Evolutionary conservation across 106 monocot genomes (phyloP), one percentile per base, ranked within the genome.

Genomic region (Allium fistulosum): DNA sequence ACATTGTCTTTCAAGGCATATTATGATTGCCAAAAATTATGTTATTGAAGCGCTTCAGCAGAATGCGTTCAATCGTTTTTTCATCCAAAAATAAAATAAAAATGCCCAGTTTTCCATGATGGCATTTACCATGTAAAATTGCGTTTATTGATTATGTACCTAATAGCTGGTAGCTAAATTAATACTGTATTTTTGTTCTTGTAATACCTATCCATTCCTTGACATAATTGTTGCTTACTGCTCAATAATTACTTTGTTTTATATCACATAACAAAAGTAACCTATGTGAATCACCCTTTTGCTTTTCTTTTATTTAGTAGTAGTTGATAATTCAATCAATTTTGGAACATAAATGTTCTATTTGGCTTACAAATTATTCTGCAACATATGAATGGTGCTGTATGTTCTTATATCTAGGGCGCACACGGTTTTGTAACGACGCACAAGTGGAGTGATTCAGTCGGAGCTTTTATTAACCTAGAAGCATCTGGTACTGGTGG

Each of bases 401-500:
- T 62, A 37, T 68, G 46, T n/a, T 26, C 50, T 74, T 12, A 48
- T 48, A 57, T 50, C 7, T 74, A 99, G 99, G 99, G 99, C 16
- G 84, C 99, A 61, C 99, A 99, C 90, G 99, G 99, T n/a, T 99
- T 99, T 77, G 68, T 83, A 37, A 93, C 79, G 58, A 81, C 90
- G 71, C 88, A 99, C 71, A 83, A 83, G 81, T 93, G 87, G 86
- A 82, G 77, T 10, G 57, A 80, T 71, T 77, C 87, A 61, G 70
- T 99, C 69, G 90, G 99, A 26, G 99, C 90, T 78, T 93, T 90
- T 81, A 85, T 99, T 17, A 87, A 99, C 72, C 80, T 99, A 64
- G 99, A 99, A 83, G 99, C 99, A 67, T 93, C 93, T 74, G 99
- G 99, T 57, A 84, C 61, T 67, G 93, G 93, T 73, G 99, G 99